These are phyloP conservation scores for Dothidotthia symphoricarpi DNA, from an alignment of 2,329 filamentous ascomycete species.

Conservation along the genomic window DNA sequence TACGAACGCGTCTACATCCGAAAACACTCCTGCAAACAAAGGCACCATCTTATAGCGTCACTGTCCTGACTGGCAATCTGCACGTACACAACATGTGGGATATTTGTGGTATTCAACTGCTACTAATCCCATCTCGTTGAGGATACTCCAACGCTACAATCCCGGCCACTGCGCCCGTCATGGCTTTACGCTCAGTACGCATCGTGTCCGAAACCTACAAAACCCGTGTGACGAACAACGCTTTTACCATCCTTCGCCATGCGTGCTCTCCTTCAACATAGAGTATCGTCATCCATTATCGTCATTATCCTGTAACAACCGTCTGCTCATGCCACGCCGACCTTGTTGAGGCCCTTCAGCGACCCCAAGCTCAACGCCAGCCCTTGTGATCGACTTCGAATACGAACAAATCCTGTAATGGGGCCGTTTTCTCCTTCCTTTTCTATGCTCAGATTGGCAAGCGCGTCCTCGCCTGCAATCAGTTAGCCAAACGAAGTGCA, in stretches of 20 bases:
- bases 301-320: conserved; percentile 4
- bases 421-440: conserved; percentile 94
- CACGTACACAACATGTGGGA: neutral
- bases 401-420: conserved; percentile 95
- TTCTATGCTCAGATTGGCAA: conserved; percentile 96
- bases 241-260: conserved; percentile 4
- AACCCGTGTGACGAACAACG: conserved; percentile 1
- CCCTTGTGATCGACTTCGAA: conserved; percentile 94
- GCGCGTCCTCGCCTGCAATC: conserved; percentile 83
- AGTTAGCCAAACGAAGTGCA: conserved; percentile 5
- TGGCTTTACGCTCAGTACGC: neutral
- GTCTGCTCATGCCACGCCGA: conserved; percentile 26
- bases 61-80: neutral
- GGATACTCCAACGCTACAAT: conserved; percentile 14
- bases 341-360: conserved; percentile 79
- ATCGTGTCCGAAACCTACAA: neutral
- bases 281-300: conserved; percentile 6
- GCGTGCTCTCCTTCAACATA: neutral
- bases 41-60: neutral
- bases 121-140: conserved; percentile 6
- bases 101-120: neutral
- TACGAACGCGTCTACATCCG: neutral
- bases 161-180: conserved; percentile 5
- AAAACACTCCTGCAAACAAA: neutral
- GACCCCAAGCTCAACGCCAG: conserved; percentile 90